phyloP scores from a whole-genome alignment of 2,329 filamentous ascomycete species.

The Whalleya microplaca region DNA sequence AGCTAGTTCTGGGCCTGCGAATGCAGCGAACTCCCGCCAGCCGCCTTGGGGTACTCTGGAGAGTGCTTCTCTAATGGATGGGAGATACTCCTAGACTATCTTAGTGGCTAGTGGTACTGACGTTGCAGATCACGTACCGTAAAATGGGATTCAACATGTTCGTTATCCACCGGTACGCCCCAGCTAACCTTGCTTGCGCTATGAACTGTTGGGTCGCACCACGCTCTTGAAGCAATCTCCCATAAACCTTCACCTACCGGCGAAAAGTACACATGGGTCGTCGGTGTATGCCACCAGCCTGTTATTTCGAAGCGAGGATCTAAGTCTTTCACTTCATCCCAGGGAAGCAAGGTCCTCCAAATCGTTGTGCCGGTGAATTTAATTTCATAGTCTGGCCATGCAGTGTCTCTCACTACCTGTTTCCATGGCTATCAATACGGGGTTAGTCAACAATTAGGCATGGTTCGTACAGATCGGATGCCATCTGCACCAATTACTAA shows the following conservation, averaged over 20 bases:
- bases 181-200: slow-evolving; percentile 36
- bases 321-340: slow-evolving; percentile 38
- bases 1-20: slow-evolving; percentile 48
- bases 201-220: slow-evolving; percentile 30
- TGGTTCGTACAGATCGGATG: slow-evolving; percentile 48
- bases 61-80: slow-evolving; percentile 44
- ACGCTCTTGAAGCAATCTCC: slow-evolving; percentile 34
- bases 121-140: slow-evolving; percentile 22
- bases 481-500: slow-evolving; percentile 57
- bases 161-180: slow-evolving; percentile 35
- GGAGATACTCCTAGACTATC: slow-evolving; percentile 43
- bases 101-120: slow-evolving; percentile 11
- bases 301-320: slow-evolving; percentile 31
- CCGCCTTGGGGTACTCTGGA: slow-evolving; percentile 40
- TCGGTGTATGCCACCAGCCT: slow-evolving; percentile 36
- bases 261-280: slow-evolving; percentile 35
- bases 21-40: slow-evolving; percentile 53
- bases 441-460: background rate
- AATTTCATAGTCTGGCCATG: slow-evolving; percentile 33
- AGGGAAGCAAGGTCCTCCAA: slow-evolving; percentile 48
- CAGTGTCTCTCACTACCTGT: slow-evolving; percentile 31
- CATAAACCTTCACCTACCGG: slow-evolving; percentile 33
- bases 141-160: slow-evolving; percentile 32
- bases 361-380: slow-evolving; percentile 48
- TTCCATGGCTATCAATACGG: slow-evolving; percentile 39